Conservation (phyloP, 129 eudicot genomes). For the Cynara cardunculus region DNA sequence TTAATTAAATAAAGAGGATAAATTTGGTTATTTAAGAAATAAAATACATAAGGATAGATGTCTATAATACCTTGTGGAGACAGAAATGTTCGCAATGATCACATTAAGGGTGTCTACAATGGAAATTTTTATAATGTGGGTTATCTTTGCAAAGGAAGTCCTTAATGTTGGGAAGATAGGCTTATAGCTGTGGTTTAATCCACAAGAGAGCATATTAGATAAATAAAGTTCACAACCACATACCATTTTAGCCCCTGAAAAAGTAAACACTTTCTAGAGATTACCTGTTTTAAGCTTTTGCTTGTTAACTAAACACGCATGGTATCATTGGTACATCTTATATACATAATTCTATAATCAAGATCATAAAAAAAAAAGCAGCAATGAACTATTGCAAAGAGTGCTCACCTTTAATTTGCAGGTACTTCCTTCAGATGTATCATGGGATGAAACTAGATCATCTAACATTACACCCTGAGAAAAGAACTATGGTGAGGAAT, state of each 20-base stretch:
- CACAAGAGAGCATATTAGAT: neutral
- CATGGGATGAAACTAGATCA: slow-evolving; percentile 22
- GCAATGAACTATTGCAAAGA: slow-evolving; percentile 8
- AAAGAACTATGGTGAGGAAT: neutral
- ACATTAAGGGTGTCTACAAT: neutral
- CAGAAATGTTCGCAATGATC: neutral
- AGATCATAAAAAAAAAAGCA: neutral
- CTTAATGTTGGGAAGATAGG: neutral
- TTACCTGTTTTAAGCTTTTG: neutral
- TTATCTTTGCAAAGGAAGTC: neutral
- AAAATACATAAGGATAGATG: neutral
- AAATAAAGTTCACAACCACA: neutral
- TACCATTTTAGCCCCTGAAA: neutral
- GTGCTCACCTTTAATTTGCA: slow-evolving; percentile 61
- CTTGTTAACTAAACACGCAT: neutral
- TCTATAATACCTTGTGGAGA: neutral
- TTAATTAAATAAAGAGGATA: too few relatives aligned
- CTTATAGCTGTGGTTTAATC: neutral
- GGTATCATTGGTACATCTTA: slow-evolving; percentile 1
- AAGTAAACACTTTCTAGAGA: neutral
- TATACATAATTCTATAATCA: neutral
- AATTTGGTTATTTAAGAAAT: neutral
- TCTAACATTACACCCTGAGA: slow-evolving; percentile 39
- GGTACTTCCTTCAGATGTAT: slow-evolving; percentile 37
- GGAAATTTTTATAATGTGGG: neutral